Evolutionary conservation across 768 basidiomycete species (phyloP).

Genomic region (Hypholoma fasciculare): DNA sequence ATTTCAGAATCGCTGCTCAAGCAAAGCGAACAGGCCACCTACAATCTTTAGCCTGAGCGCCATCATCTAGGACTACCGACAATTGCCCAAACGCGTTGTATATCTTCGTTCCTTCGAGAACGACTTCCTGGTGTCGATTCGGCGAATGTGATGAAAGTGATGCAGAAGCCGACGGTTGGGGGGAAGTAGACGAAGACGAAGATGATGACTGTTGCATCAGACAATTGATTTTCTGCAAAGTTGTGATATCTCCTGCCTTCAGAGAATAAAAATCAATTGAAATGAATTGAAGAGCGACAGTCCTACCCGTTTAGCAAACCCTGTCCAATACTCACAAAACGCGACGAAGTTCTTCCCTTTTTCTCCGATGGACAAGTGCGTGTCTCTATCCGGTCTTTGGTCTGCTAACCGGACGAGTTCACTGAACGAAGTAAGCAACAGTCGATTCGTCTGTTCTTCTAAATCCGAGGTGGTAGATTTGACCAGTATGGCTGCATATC

Average conservation of each 20-base stretch:
- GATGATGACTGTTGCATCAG: constrained; percentile 34
- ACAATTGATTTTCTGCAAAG: constrained; percentile 46
- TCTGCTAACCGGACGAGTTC: constrained; percentile 43
- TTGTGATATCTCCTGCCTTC: constrained; percentile 48
- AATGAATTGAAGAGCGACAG: not conserved
- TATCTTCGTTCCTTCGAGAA: constrained; percentile 39
- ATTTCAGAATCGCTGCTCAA: not conserved
- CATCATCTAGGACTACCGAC: constrained; percentile 26
- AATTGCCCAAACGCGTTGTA: constrained; percentile 41
- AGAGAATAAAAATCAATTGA: not conserved
- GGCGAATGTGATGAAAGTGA: not conserved
- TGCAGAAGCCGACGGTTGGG: not conserved
- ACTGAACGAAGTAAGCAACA: constrained; percentile 44
- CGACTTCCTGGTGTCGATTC: constrained; percentile 9
- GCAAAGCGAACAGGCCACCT: not conserved
- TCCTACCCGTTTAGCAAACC: constrained; percentile 63
- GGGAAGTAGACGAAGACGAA: constrained; percentile 8
- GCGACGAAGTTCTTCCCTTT: constrained; percentile 53
- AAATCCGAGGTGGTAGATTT: constrained; percentile 27
- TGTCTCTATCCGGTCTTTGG: constrained; percentile 28
- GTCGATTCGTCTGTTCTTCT: constrained; percentile 31
- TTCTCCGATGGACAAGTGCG: constrained; percentile 35
- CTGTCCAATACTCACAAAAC: constrained; percentile 75
- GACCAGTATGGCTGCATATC: constrained; percentile 46
- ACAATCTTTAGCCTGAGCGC: constrained; percentile 8